Percentiles rank a stretch among this genome's conserved stretches.
phyloP scores from a whole-genome alignment of 164 flowering plant species.

The grape (Vitis vinifera) region DNA sequence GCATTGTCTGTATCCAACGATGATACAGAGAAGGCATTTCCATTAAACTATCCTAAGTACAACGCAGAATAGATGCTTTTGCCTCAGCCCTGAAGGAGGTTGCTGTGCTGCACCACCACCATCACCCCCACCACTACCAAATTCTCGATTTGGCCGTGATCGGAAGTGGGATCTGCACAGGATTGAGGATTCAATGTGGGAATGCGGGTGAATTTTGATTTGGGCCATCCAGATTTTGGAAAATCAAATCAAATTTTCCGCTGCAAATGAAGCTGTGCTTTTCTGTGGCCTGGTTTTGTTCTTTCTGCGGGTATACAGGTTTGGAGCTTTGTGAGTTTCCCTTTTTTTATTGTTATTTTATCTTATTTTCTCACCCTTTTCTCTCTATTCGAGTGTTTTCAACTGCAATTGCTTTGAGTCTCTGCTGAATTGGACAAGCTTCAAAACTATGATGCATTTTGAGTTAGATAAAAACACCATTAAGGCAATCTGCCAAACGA shows the following conservation, averaged over 20 bases:
- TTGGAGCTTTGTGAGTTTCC: conserved; percentile 1
- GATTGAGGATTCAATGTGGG: conserved; percentile 15
- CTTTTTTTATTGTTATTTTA: neutral
- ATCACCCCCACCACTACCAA: neutral
- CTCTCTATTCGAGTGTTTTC: too few species aligned
- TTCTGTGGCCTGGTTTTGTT: conserved; percentile 29
- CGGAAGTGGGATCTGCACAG: neutral
- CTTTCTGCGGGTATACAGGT: conserved; percentile 34
- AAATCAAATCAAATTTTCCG: conserved; percentile 6
- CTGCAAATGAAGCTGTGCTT: conserved; percentile 41
- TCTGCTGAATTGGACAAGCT: too few species aligned
- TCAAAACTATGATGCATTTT: too few species aligned
- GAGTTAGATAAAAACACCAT: too few species aligned
- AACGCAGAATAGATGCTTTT: neutral
- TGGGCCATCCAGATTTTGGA: conserved; percentile 5
- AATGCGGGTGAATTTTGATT: conserved; percentile 24
- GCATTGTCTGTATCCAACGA: conserved; percentile 54
- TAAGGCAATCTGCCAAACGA: too few species aligned
- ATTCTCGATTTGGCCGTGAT: neutral
- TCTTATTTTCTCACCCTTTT: neutral
- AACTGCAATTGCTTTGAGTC: too few species aligned
- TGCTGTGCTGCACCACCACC: neutral
- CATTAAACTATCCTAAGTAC: conserved; percentile 15
- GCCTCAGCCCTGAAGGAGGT: neutral
- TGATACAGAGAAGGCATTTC: conserved; percentile 15